Evolutionary conservation across 768 basidiomycete genomes (phyloP), one percentile per base, ranked within the genome.

Genomic region (Dictyophora rubrovolvata): DNA sequence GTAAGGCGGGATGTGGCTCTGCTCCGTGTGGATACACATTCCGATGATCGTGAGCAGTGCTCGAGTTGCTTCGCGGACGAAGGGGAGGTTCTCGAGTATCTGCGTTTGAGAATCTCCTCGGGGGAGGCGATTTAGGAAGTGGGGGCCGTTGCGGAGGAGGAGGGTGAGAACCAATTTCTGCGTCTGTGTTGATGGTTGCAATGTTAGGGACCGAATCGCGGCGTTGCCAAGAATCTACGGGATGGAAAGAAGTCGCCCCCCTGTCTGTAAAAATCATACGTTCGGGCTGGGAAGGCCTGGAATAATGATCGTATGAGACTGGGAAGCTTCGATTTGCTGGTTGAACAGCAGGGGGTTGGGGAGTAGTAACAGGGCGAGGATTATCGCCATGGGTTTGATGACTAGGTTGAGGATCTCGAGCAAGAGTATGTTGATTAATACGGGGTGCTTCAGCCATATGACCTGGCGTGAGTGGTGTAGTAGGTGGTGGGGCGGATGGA

Each of bases 11-110:
- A n/a, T 42, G 42, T n/a, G 2, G 42, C 10, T 42, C 42, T 42
- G 42, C 42, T 5, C 42, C 42, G 14, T 42, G 42, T 42, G 42
- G 12, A 23, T 51, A 51, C 16, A 18, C 57, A 20, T 52, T 50
- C n/a, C 57, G 57, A 59, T 59, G 14, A 14, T 50, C 57, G 17
- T 21, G 49, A 14, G 18, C 23, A n/a, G 36, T 23, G 8, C 22
- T 18, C 5, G 57, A 59, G 5, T 53, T 52, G 37, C 57, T 51
- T 14, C 57, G 49, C 33, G 57, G 23, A 22, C 57, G 57, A 28
- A 42, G 42, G 2, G 2, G 28, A 3, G 28, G 14, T 42, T 14
- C 42, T 12, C 42, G 42, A 2, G 42, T 12, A 42, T 42, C 42
- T 42, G 42, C 42, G 42, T 37, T 37, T 37, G 36, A 8, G 14